These are phyloP conservation scores for Neurospora hispaniola DNA, from an alignment of 495 filamentous ascomycete genomes.

Conservation along the genomic window DNA sequence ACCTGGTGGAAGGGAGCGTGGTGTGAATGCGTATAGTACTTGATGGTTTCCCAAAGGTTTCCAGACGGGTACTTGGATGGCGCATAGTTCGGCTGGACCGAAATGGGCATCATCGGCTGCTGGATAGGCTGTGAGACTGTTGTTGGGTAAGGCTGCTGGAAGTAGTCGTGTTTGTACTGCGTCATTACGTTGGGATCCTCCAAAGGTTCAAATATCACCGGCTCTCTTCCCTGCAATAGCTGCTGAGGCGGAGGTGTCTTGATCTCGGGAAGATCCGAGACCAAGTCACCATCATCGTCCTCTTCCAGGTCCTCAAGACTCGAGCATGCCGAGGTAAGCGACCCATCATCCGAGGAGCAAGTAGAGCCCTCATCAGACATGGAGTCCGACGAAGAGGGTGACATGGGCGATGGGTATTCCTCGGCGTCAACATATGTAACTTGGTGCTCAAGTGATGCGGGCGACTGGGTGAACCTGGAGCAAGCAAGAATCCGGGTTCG, in stretches of 20 bases:
- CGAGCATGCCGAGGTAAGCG: constrained; percentile 33
- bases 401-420: constrained; percentile 31
- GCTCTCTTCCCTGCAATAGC: constrained; percentile 10
- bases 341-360: constrained; percentile 39
- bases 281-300: constrained; percentile 24
- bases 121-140: constrained; percentile 12
- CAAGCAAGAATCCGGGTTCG: constrained; percentile 67
- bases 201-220: constrained; percentile 27
- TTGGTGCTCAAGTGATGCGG: constrained; percentile 27
- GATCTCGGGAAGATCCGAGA: constrained; percentile 31
- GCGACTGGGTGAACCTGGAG: constrained; percentile 55
- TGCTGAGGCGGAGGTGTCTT: constrained; percentile 30
- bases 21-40: constrained; percentile 24
- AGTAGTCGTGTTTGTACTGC: constrained; percentile 32
- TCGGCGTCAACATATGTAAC: constrained; percentile 35
- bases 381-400: constrained; percentile 28
- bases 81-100: constrained; percentile 15
- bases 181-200: constrained; percentile 27
- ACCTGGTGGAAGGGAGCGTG: constrained; percentile 39
- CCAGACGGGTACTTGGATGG: constrained; percentile 30
- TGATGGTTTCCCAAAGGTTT: constrained; percentile 33
- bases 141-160: constrained; percentile 24
- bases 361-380: constrained; percentile 33
- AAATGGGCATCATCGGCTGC: constrained; percentile 14
- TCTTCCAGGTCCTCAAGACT: constrained; percentile 36